These are phyloP conservation scores for Lactarius indigo DNA, from an alignment of 768 basidiomycete genomes.

Conservation along the genomic window DNA sequence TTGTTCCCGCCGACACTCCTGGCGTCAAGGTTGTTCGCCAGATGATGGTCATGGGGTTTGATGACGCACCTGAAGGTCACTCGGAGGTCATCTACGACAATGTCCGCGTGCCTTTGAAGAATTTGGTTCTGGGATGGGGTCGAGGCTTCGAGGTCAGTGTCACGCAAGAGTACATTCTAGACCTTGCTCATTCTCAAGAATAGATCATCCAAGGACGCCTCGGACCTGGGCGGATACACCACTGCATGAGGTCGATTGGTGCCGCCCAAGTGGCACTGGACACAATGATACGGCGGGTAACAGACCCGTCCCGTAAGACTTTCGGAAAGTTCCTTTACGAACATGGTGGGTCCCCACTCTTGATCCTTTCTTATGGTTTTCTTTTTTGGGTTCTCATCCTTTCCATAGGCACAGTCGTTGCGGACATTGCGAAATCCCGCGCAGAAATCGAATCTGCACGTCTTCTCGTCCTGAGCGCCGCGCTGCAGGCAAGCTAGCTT, in stretches of 20 bases:
- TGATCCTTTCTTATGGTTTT: neutral
- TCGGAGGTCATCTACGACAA: conserved; percentile 94
- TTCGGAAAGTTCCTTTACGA: conserved; percentile 91
- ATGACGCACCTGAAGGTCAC: conserved; percentile 95
- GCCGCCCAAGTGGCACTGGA: conserved; percentile 82
- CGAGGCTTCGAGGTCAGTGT: conserved; percentile 79
- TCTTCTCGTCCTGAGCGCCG: conserved; percentile 88
- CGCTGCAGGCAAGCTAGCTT: conserved; percentile 56
- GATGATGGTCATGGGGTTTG: conserved; percentile 91
- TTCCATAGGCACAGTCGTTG: conserved; percentile 71
- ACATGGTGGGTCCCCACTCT: conserved; percentile 57
- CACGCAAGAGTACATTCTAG: neutral
- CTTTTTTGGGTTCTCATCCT: neutral
- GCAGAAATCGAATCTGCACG: conserved; percentile 90
- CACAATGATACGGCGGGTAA: conserved; percentile 84
- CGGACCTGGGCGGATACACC: conserved; percentile 93
- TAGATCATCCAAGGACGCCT: conserved; percentile 94
- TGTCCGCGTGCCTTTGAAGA: conserved; percentile 81
- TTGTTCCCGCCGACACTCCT: conserved; percentile 84
- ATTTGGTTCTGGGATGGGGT: conserved; percentile 90
- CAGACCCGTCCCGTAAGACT: conserved; percentile 87
- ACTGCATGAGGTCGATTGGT: conserved; percentile 97
- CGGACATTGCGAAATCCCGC: conserved; percentile 87
- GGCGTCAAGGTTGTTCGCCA: conserved; percentile 90
- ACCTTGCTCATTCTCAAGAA: neutral